Evolutionary conservation across 345 rosid species (phyloP).

Genomic region (Clarkia xantiana): DNA sequence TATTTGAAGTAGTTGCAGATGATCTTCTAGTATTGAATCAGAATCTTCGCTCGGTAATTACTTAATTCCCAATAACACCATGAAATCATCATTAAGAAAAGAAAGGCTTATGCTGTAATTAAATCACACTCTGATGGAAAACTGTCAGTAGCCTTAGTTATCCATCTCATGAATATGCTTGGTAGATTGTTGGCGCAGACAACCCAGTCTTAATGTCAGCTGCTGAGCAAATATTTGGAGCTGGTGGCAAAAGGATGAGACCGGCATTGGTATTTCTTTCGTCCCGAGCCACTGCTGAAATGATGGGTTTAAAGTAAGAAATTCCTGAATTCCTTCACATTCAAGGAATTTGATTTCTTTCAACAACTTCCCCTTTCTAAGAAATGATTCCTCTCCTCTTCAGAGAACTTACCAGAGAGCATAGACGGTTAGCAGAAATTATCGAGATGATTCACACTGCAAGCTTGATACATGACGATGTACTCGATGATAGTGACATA

Average conservation of each 20-base stretch:
- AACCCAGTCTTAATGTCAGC: conserved; percentile 90
- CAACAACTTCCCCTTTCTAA: conserved; percentile 1
- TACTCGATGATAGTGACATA: conserved; percentile 80
- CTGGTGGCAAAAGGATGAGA: conserved; percentile 98
- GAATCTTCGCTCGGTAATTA: conserved; percentile 80
- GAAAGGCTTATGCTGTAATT: too few species aligned
- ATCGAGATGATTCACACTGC: conserved; percentile 99
- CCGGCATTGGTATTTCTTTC: conserved; percentile 91
- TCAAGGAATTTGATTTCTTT: background rate
- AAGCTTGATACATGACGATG: conserved; percentile 94
- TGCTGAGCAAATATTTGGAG: conserved; percentile 92
- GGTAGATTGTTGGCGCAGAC: conserved; percentile 92
- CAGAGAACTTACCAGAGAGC: conserved; percentile 75
- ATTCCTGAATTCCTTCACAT: conserved; percentile 6
- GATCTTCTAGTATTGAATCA: conserved; percentile 70
- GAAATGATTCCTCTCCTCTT: conserved; percentile 6
- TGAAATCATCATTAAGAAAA: background rate
- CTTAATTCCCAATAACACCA: background rate
- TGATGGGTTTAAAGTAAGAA: conserved; percentile 56
- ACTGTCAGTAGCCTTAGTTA: background rate
- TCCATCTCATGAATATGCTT: conserved; percentile 19
- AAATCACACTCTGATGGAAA: too few species aligned
- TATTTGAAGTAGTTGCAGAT: conserved; percentile 73
- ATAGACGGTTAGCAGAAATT: conserved; percentile 86
- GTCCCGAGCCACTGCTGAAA: conserved; percentile 83